phyloP scores from a whole-genome alignment of 495 filamentous ascomycete species.

The Aspergillus leporis region DNA sequence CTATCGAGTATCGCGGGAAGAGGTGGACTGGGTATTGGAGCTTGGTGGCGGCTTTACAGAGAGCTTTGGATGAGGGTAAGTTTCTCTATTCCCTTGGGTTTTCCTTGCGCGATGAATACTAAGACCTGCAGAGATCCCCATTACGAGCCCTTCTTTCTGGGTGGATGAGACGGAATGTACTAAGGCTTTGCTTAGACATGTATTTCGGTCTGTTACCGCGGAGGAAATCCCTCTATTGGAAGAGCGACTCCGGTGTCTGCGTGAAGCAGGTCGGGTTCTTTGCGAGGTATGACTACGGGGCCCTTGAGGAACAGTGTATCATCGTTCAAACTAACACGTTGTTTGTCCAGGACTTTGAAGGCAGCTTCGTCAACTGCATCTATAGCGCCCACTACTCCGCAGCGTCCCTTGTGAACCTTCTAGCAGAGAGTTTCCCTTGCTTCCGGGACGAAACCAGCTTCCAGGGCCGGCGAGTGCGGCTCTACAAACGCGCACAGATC shows the following conservation, averaged over 20 bases:
- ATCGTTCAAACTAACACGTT: neutral
- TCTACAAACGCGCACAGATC: constrained; percentile 94
- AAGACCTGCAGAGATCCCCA: constrained; percentile 67
- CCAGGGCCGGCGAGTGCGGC: constrained; percentile 70
- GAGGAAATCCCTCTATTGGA: constrained; percentile 85
- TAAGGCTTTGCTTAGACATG: constrained; percentile 66
- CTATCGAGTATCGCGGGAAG: constrained; percentile 75
- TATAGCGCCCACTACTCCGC: constrained; percentile 76
- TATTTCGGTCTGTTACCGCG: constrained; percentile 83
- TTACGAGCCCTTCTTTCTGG: constrained; percentile 89
- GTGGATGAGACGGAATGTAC: constrained; percentile 73
- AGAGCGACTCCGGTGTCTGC: constrained; percentile 75
- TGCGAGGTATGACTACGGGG: constrained; percentile 61
- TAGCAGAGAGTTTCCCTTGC: constrained; percentile 77
- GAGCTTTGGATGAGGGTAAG: constrained; percentile 86
- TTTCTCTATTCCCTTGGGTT: constrained; percentile 11
- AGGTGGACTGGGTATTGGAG: constrained; percentile 96
- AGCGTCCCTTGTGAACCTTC: constrained; percentile 76
- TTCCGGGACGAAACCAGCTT: constrained; percentile 80
- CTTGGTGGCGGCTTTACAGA: constrained; percentile 79
- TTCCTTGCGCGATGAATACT: constrained; percentile 3
- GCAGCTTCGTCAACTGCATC: constrained; percentile 73
- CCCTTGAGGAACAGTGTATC: neutral
- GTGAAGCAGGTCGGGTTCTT: constrained; percentile 82
- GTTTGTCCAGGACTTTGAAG: constrained; percentile 67